These are phyloP conservation scores for Schizochytrium sp. DNA, from an alignment of 108 stramenopile genomes.

Conservation along the genomic window DNA sequence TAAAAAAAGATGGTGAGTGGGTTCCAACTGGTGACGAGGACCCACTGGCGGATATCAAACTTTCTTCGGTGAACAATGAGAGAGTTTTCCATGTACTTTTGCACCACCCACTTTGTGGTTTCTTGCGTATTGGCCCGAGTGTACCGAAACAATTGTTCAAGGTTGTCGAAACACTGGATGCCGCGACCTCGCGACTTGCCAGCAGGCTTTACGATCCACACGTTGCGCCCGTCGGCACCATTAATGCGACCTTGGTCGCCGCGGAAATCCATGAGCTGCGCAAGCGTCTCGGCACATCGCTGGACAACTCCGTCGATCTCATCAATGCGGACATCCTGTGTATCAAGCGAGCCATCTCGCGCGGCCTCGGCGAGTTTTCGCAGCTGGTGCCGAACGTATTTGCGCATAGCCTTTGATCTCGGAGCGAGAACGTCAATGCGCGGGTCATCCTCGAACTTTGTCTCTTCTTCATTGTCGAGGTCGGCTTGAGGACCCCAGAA, in stretches of 20 bases:
- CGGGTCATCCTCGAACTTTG: neutral
- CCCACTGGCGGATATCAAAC: conserved; percentile 63
- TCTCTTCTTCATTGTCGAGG: neutral
- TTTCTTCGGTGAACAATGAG: conserved; percentile 45
- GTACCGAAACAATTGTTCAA: conserved; percentile 27
- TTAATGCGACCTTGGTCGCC: conserved; percentile 34
- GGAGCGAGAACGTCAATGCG: neutral
- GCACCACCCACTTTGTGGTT: conserved; percentile 51
- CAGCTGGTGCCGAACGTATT: neutral
- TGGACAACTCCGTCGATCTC: neutral
- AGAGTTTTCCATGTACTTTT: conserved; percentile 64
- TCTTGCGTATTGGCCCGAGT: conserved; percentile 6
- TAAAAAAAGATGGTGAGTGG: conserved; percentile 56
- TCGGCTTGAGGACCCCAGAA: neutral
- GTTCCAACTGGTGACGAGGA: conserved; percentile 56
- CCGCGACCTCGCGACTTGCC: conserved; percentile 49
- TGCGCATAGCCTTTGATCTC: neutral
- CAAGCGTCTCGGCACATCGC: neutral
- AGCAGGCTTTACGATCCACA: conserved; percentile 62
- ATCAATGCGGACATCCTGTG: neutral
- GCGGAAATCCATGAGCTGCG: neutral
- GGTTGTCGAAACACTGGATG: conserved; percentile 41
- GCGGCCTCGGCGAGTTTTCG: neutral
- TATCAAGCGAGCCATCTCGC: neutral
- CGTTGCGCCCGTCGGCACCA: conserved; percentile 34